Conservation (phyloP, 139 green algal species). For the Pedinophyceae sp. region DNA sequence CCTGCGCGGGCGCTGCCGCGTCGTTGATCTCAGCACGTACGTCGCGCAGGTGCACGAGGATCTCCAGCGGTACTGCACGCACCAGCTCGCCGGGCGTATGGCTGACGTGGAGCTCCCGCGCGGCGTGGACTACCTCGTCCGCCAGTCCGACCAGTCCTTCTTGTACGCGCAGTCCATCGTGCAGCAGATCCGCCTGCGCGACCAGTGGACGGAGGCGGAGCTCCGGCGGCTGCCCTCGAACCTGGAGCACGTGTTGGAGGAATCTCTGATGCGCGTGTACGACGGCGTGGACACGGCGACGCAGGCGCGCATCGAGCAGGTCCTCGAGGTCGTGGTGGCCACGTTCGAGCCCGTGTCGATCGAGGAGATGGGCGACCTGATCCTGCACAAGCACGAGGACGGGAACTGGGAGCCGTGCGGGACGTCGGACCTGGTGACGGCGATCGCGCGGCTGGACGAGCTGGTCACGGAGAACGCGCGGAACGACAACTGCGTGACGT, state of each 20-base stretch:
- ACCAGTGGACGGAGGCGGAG: neutral
- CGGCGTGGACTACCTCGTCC: neutral
- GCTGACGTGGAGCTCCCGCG: neutral
- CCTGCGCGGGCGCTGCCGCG: neutral
- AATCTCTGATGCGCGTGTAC: neutral
- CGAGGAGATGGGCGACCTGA: neutral
- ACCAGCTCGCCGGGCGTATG: too few species aligned
- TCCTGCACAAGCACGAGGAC: neutral
- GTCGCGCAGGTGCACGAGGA: too few species aligned
- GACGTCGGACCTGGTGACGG: neutral
- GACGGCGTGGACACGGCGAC: neutral
- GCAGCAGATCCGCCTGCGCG: neutral
- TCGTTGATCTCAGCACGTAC: neutral
- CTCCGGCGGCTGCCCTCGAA: neutral
- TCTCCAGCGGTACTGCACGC: too few species aligned
- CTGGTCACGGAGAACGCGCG: too few species aligned
- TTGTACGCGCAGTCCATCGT: neutral
- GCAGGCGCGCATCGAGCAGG: neutral
- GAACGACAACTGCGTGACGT: too few species aligned
- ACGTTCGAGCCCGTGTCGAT: neutral
- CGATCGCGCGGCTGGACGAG: neutral
- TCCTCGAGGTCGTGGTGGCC: neutral
- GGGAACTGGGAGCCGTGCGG: neutral
- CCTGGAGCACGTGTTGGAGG: neutral
- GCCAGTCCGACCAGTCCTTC: neutral